A percentile compares a stretch with the other conserved stretches of the same genome.
These are phyloP conservation scores for Sporodiniella umbellata DNA, from an alignment of 371 early-diverging fungal genomes.

Conservation along the genomic window DNA sequence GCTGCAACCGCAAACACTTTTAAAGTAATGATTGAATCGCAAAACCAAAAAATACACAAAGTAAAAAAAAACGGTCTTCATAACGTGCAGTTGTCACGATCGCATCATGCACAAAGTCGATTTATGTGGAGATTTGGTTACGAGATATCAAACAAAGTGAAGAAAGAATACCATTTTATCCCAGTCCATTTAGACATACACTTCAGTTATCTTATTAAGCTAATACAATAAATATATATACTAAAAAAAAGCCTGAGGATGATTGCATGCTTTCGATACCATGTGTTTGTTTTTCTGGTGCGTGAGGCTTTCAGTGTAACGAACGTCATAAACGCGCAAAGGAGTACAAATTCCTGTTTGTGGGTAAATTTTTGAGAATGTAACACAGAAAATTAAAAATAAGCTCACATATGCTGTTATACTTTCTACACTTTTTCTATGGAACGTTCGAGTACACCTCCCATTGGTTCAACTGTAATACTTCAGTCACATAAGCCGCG, in stretches of 20 bases:
- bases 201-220: background rate
- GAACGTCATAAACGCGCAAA: too few relatives aligned
- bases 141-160: background rate
- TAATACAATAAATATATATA: slow-evolving; percentile 1
- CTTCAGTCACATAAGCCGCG: too few relatives aligned
- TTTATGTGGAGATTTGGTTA: slow-evolving; percentile 13
- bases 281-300: too few relatives aligned
- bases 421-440: too few relatives aligned
- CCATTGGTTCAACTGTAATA: too few relatives aligned
- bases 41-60: background rate
- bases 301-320: too few relatives aligned
- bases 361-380: too few relatives aligned
- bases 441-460: too few relatives aligned
- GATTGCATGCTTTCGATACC: background rate
- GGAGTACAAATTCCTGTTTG: too few relatives aligned
- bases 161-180: slow-evolving; percentile 1
- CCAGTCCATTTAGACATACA: slow-evolving; percentile 9
- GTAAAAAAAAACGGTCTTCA: background rate
- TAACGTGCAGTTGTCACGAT: background rate
- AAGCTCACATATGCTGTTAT: too few relatives aligned
- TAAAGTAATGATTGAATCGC: background rate
- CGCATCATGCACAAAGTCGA: background rate
- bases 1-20: background rate
- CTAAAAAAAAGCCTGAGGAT: background rate
- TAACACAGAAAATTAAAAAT: too few relatives aligned